Evolutionary conservation across 371 early-diverging fungal genomes (phyloP), one percentile per base, ranked within the genome.

Genomic region (Choanephora cucurbitarum): DNA sequence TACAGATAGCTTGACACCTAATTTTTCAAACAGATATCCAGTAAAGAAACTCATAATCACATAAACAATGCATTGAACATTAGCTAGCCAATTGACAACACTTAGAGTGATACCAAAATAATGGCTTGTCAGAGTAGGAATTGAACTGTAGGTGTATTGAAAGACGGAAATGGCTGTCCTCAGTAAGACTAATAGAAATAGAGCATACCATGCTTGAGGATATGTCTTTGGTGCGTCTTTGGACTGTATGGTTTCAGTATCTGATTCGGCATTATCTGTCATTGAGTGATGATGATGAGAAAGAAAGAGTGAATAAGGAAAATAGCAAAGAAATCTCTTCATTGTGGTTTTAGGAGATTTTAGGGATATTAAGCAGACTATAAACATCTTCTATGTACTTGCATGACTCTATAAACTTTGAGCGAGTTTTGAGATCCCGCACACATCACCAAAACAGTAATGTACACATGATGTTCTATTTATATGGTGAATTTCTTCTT

Each of bases 51-150:
- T 71, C 41, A 67, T 24, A n/a, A 67, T 13, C 10, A 75, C 72
- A 51, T 75, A 75, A 17, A 67, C 63, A 5, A 71, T 21, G 17
- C 71, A 55, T 49, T 69, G 69, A 3, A 75, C 60, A 41, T 66
- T 75, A 13, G 75, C 62, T 10, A 75, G 52, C 75, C 75, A 75
- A 55, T 75, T 75, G 42, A 72, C 64, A 44, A 64, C 66, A 31
- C 65, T 58, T 44, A 72, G 52, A 21, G 66, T 63, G 4, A 72
- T 66, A 14, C 50, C 45, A 45, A 65, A 69, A 10, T 52, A 60
- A 41, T 72, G 58, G 3, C 56, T 59, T 0, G 66, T 68, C 14
- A 69, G 32, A 8, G 53, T 37, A 10, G 75, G 72, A 1, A 75
- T 62, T 0, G 64, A 65, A 53, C 72, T 69, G 44, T 58, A 75